These are phyloP conservation scores for Stephania cephalantha DNA, from an alignment of 164 flowering plant species.

Conservation along the genomic window DNA sequence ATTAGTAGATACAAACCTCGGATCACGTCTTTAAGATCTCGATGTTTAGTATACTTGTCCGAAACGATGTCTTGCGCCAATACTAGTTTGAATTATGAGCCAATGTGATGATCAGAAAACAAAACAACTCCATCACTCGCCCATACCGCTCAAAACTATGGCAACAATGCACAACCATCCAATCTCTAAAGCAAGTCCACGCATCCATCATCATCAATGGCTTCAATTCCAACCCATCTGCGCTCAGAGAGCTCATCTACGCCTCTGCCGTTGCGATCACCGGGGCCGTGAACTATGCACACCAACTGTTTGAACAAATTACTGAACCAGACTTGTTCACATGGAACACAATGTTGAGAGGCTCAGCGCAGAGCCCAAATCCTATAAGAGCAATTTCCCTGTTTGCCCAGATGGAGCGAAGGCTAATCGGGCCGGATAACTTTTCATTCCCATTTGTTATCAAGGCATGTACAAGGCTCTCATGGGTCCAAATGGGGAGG, in stretches of 20 bases:
- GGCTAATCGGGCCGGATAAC: constrained; percentile 33
- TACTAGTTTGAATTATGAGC: background rate
- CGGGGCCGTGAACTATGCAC: constrained; percentile 49
- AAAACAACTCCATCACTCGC: constrained; percentile 29
- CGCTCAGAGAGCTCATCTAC: constrained; percentile 56
- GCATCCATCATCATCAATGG: constrained; percentile 49
- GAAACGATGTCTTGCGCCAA: too few species aligned
- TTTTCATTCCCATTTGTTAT: constrained; percentile 68
- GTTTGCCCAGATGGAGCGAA: constrained; percentile 52
- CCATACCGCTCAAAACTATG: constrained; percentile 39
- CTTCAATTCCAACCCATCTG: constrained; percentile 41
- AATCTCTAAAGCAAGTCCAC: constrained; percentile 55
- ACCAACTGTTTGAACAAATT: constrained; percentile 52
- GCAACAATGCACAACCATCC: constrained; percentile 39
- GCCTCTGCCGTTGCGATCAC: constrained; percentile 34
- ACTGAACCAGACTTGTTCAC: constrained; percentile 58
- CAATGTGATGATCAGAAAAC: constrained; percentile 40
- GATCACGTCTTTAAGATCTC: too few species aligned
- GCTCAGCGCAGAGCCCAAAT: constrained; percentile 52
- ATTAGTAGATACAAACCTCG: too few species aligned
- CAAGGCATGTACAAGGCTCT: constrained; percentile 65
- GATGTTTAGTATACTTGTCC: too few species aligned
- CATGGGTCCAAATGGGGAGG: constrained; percentile 42
- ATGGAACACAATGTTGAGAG: constrained; percentile 75
- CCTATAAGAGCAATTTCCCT: constrained; percentile 40